Conservation (phyloP, 768 basidiomycete species). For the Amanita inopinata region DNA sequence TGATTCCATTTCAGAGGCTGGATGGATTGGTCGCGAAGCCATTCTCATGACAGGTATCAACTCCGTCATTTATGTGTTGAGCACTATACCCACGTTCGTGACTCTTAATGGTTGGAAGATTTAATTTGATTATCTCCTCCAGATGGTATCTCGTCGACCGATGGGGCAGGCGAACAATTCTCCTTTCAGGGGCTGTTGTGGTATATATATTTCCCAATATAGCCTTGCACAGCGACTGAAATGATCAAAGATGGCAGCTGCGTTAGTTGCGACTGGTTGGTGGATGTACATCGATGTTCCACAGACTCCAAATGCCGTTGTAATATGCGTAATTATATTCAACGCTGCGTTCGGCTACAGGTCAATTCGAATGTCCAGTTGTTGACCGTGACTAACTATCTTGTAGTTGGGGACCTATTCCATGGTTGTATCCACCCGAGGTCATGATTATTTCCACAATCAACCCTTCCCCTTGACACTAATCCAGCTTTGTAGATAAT, state of each 20-base stretch:
- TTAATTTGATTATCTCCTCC: conserved; percentile 10
- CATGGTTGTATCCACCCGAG: conserved; percentile 86
- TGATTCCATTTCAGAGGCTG: conserved; percentile 53
- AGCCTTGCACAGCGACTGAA: not conserved
- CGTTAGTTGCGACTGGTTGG: conserved; percentile 77
- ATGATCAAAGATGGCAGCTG: conserved; percentile 59
- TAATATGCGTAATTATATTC: conserved; percentile 81
- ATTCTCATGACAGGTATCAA: conserved; percentile 96
- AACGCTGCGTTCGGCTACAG: conserved; percentile 92
- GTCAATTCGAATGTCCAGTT: conserved; percentile 19
- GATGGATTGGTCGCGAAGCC: conserved; percentile 90
- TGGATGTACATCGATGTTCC: conserved; percentile 90
- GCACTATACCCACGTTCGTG: conserved; percentile 77
- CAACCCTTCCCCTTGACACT: conserved; percentile 5
- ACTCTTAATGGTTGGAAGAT: conserved; percentile 6
- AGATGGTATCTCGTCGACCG: conserved; percentile 94
- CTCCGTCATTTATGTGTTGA: conserved; percentile 67
- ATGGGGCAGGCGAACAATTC: conserved; percentile 81
- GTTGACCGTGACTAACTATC: conserved; percentile 2
- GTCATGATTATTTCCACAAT: conserved; percentile 23
- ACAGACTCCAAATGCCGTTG: conserved; percentile 79
- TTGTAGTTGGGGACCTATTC: conserved; percentile 74
- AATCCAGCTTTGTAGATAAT: conserved; percentile 50
- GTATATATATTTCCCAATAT: conserved; percentile 29
- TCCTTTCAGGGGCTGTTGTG: conserved; percentile 76